Evolutionary conservation across 371 early-diverging fungal species (phyloP).

Genomic region (Mucor indicus): DNA sequence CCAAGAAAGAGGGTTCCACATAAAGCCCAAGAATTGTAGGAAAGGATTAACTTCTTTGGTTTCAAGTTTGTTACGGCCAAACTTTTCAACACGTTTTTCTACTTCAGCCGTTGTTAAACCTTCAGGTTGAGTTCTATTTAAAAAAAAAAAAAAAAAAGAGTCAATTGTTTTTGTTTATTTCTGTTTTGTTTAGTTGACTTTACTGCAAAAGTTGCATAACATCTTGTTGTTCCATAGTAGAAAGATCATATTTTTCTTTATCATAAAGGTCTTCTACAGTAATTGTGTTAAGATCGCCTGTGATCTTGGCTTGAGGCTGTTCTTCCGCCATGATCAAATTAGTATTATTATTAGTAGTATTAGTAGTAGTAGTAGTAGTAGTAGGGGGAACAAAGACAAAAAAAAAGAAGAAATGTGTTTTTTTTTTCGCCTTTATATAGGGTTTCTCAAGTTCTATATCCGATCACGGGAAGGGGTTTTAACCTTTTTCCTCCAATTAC

Average conservation of each 20-base stretch:
- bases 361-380: neutral
- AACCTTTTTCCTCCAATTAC: neutral
- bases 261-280: constrained; percentile 71
- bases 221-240: constrained; percentile 71
- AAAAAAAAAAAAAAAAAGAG: constrained; percentile 1
- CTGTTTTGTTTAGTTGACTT: neutral
- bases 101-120: constrained; percentile 67
- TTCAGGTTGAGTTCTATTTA: constrained; percentile 46
- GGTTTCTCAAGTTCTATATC: neutral
- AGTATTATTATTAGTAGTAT: no score
- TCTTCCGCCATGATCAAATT: constrained; percentile 17
- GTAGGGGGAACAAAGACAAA: no score
- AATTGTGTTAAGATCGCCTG: constrained; percentile 35
- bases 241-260: constrained; percentile 76
- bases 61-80: constrained; percentile 67
- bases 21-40: constrained; percentile 82
- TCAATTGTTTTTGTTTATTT: neutral
- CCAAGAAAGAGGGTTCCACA: constrained; percentile 79
- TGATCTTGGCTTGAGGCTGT: constrained; percentile 20
- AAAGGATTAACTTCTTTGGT: constrained; percentile 77
- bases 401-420: neutral
- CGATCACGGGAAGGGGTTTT: neutral
- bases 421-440: neutral
- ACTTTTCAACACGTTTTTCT: constrained; percentile 55
- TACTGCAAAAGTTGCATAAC: constrained; percentile 68